phyloP scores from a whole-genome alignment of 768 basidiomycete species.

The Tylopilus sp. region DNA sequence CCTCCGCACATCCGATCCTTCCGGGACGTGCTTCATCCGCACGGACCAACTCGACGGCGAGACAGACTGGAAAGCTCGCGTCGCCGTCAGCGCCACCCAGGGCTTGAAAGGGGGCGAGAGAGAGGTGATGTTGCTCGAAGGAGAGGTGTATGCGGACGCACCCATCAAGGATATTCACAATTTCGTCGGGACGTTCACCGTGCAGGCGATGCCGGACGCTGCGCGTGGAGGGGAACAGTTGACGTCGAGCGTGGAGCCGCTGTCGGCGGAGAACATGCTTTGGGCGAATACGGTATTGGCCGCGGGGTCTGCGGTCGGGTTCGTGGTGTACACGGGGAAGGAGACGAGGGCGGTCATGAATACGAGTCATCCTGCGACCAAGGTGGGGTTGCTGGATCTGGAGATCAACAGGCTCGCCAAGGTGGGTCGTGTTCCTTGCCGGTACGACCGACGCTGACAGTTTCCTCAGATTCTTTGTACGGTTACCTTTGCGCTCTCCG shows the following conservation, averaged over 20 bases:
- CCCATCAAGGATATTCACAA: conserved; percentile 97
- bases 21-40: conserved; percentile 94
- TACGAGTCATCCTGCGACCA: conserved; percentile 94
- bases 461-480: conserved; percentile 78
- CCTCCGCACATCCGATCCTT: conserved; percentile 80
- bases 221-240: conserved; percentile 36
- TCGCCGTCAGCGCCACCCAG: conserved; percentile 54
- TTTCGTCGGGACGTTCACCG: conserved; percentile 89
- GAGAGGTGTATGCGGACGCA: conserved; percentile 92
- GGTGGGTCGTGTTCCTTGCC: conserved; percentile 45
- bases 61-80: conserved; percentile 97
- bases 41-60: conserved; percentile 99
- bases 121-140: conserved; percentile 61
- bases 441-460: background rate
- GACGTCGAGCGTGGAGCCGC: conserved; percentile 60
- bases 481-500: conserved; percentile 88
- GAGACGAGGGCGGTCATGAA: conserved; percentile 99
- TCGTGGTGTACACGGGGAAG: conserved; percentile 90
- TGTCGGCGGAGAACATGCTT: conserved; percentile 93
- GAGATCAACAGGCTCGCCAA: conserved; percentile 97
- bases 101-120: conserved; percentile 37
- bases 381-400: conserved; percentile 85
- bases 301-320: conserved; percentile 88
- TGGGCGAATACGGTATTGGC: conserved; percentile 99
- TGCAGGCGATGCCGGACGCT: conserved; percentile 41